Conservation (phyloP, 768 basidiomycete species). For the Pholiota conissans region DNA sequence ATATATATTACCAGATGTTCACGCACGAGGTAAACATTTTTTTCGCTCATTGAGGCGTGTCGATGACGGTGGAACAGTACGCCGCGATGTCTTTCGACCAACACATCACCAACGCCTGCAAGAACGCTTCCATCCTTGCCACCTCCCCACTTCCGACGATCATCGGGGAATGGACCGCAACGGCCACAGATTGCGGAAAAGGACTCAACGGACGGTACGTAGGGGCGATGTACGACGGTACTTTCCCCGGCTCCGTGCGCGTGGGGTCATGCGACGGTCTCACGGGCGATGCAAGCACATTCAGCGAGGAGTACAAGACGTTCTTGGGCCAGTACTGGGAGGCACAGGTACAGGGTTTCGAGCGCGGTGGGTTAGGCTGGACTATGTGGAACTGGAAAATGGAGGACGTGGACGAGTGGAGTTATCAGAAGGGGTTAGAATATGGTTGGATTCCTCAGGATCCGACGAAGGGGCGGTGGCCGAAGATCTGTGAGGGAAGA, state of each 20-base stretch:
- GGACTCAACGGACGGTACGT: conserved; percentile 80
- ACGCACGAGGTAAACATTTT: conserved; percentile 39
- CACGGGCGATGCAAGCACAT: conserved; percentile 69
- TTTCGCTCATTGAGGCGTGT: neutral
- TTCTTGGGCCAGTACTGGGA: conserved; percentile 83
- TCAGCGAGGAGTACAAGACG: conserved; percentile 74
- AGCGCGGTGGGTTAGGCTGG: conserved; percentile 64
- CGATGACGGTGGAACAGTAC: conserved; percentile 11
- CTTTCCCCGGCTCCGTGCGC: conserved; percentile 55
- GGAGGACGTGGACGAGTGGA: conserved; percentile 85
- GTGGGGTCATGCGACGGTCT: conserved; percentile 71
- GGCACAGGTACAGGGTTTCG: conserved; percentile 75
- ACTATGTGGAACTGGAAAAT: conserved; percentile 84
- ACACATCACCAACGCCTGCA: conserved; percentile 63
- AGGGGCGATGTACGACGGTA: conserved; percentile 67
- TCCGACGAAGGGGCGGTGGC: conserved; percentile 48
- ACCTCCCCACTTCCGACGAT: conserved; percentile 70
- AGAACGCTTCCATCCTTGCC: conserved; percentile 40
- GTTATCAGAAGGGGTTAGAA: conserved; percentile 78
- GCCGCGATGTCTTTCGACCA: conserved; percentile 40
- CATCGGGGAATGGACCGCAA: conserved; percentile 86
- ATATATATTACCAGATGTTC: conserved; percentile 73
- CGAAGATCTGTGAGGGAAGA: conserved; percentile 21
- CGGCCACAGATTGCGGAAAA: conserved; percentile 74
- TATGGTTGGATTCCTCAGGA: conserved; percentile 82